Percentiles rank a stretch among this genome's conserved stretches.
Evolutionary conservation across 2,329 filamentous ascomycete genomes (phyloP).

Genomic region (Sporothrix mexicana): DNA sequence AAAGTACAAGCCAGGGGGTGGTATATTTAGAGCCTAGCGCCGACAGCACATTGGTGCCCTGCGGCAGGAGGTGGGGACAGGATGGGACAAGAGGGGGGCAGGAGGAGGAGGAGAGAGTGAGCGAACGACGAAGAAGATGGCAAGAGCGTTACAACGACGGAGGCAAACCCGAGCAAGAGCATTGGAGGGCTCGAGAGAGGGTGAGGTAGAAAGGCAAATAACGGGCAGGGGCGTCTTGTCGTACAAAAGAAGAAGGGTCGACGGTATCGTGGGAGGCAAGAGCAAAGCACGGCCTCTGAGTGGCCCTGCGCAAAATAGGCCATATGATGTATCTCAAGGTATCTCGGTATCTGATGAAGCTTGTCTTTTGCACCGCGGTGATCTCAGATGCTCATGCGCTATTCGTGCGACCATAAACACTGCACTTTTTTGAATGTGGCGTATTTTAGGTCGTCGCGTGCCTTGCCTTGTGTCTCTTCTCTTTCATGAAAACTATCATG

Average conservation of each 20-base stretch:
- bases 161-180: not conserved
- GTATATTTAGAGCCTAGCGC: conserved; percentile 36
- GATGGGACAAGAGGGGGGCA: conserved; percentile 20
- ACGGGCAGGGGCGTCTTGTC: conserved; percentile 1
- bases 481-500: not conserved
- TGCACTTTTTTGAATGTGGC: not conserved
- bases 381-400: not conserved
- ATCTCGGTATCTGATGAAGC: not conserved
- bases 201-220: not conserved
- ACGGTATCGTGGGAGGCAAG: not conserved
- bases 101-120: conserved; percentile 3
- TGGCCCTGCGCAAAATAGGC: conserved; percentile 5
- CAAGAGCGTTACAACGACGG: conserved; percentile 18
- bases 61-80: conserved; percentile 24
- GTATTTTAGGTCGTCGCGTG: conserved; percentile 1
- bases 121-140: conserved; percentile 21
- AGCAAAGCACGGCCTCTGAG: conserved; percentile 5
- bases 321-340: not conserved
- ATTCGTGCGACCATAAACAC: conserved; percentile 1
- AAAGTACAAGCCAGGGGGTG: conserved; percentile 25
- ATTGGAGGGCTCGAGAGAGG: conserved; percentile 2
- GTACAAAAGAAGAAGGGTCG: conserved; percentile 11
- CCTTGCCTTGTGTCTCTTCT: not conserved
- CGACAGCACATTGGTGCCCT: conserved; percentile 29
- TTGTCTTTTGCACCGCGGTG: not conserved